These are phyloP conservation scores for Diospyros kaki DNA, from an alignment of 148 eudicot genomes.

Conservation along the genomic window DNA sequence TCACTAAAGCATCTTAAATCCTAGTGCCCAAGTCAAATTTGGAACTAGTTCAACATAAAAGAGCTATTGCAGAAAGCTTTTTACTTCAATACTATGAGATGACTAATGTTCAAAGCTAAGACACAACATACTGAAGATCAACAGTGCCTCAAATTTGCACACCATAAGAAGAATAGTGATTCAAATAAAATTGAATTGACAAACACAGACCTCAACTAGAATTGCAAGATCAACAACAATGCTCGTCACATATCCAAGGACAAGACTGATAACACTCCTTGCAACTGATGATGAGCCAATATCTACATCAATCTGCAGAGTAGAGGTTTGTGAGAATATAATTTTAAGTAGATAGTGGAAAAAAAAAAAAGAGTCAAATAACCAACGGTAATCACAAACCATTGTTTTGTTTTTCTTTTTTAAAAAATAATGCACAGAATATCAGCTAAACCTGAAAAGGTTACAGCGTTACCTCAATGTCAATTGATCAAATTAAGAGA, in stretches of 20 bases:
- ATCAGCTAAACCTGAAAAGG: neutral
- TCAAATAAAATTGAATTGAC: neutral
- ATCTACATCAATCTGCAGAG: slow-evolving; percentile 92
- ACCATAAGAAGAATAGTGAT: neutral
- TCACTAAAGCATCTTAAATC: too few species aligned
- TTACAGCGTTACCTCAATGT: neutral
- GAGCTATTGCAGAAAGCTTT: neutral
- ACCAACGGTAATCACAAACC: neutral
- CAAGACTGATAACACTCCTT: slow-evolving; percentile 82
- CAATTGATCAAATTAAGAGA: slow-evolving; percentile 3
- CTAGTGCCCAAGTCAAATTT: too few species aligned
- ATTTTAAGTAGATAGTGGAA: neutral
- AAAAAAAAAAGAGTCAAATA: neutral
- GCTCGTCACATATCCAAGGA: slow-evolving; percentile 96
- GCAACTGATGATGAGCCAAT: slow-evolving; percentile 99
- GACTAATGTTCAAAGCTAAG: neutral
- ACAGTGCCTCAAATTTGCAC: neutral
- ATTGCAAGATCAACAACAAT: slow-evolving; percentile 94
- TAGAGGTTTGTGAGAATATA: neutral
- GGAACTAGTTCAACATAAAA: neutral
- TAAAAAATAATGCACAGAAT: neutral
- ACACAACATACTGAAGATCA: neutral
- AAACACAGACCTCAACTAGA: slow-evolving; percentile 68
- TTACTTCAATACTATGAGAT: neutral
- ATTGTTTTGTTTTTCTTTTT: neutral